These are phyloP conservation scores for Tolypocladium sp. DNA, from an alignment of 2,329 filamentous ascomycete genomes.

Conservation along the genomic window DNA sequence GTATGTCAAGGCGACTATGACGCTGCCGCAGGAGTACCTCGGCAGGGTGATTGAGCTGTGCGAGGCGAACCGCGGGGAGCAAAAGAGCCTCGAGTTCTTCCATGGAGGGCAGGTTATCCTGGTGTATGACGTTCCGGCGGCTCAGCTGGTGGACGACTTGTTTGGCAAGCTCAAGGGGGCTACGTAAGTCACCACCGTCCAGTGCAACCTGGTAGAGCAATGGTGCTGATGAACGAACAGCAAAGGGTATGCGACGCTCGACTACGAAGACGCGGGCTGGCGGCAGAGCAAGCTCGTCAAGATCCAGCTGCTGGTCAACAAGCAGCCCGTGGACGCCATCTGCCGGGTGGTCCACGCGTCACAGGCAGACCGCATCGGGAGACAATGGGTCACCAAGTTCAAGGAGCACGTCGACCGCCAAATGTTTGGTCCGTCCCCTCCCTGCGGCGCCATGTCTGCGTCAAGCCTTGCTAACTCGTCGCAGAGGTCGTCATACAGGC, in stretches of 20 bases:
- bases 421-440: constrained; percentile 57
- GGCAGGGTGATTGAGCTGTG: constrained; percentile 93
- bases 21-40: constrained; percentile 86
- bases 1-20: constrained; percentile 76
- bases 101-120: constrained; percentile 87
- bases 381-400: constrained; percentile 89
- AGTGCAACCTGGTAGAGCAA: not conserved
- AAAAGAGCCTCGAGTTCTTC: constrained; percentile 85
- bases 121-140: constrained; percentile 80
- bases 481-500: constrained; percentile 88
- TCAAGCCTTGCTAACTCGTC: not conserved
- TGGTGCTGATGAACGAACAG: not conserved
- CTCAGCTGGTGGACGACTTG: constrained; percentile 90
- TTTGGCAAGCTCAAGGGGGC: constrained; percentile 92
- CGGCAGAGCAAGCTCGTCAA: constrained; percentile 73
- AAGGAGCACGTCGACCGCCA: constrained; percentile 94
- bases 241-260: constrained; percentile 90
- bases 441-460: fast-evolving
- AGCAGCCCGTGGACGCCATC: constrained; percentile 85
- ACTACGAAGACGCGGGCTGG: constrained; percentile 95
- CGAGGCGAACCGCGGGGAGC: constrained; percentile 78
- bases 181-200: constrained; percentile 36
- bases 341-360: constrained; percentile 79
- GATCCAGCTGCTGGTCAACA: constrained; percentile 89
- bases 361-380: constrained; percentile 71